phyloP scores from a whole-genome alignment of 2,329 filamentous ascomycete species.

The Myotisia sp. region DNA sequence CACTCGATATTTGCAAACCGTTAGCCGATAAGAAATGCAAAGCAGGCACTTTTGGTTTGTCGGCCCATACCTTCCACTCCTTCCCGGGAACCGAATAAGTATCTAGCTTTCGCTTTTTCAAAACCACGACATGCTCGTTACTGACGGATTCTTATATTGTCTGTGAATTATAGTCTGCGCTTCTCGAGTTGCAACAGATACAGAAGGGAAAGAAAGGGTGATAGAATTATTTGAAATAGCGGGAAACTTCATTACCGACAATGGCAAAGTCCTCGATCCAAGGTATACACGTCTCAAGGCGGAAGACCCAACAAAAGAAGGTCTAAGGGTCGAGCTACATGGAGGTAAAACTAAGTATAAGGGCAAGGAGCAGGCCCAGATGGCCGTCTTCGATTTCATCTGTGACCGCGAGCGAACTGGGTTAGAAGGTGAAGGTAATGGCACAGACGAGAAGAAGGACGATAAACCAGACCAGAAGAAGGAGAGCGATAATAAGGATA shows the following conservation, averaged over 20 bases:
- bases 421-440: constrained; percentile 39
- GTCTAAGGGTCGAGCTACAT: constrained; percentile 53
- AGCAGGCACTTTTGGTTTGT: constrained; percentile 10
- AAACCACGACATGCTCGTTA: too few species aligned
- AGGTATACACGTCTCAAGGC: constrained; percentile 47
- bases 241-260: constrained; percentile 16
- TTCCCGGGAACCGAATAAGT: too few species aligned
- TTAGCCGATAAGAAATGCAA: constrained; percentile 38
- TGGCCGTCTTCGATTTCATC: constrained; percentile 65
- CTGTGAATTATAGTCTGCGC: constrained; percentile 12
- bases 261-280: constrained; percentile 33
- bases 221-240: constrained; percentile 21
- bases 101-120: too few species aligned
- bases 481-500: constrained; percentile 15
- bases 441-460: constrained; percentile 15
- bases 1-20: constrained; percentile 58
- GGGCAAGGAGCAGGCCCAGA: constrained; percentile 40
- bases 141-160: background rate
- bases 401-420: constrained; percentile 63
- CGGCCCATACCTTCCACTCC: background rate
- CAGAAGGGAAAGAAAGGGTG: constrained; percentile 15
- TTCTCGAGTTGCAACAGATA: constrained; percentile 9
- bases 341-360: constrained; percentile 33
- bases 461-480: constrained; percentile 17
- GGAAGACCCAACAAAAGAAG: constrained; percentile 53